Base-by-base conservation (phyloP, 108 stramenopile genomes). In the Parietichytrium sp. region DNA sequence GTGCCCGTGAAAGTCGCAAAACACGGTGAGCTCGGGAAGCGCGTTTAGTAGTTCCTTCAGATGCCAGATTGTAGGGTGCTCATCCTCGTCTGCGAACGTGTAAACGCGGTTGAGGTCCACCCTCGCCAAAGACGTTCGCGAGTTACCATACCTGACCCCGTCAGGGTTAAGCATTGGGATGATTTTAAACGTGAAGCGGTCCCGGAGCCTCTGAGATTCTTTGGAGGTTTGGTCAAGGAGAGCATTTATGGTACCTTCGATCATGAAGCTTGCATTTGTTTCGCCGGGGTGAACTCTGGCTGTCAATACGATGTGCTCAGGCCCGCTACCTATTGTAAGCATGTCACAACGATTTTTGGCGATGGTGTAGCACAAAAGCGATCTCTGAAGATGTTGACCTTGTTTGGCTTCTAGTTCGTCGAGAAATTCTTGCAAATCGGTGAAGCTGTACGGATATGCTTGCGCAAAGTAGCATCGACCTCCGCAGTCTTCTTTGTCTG, bases 121-220 rank as follows among this genome's bases (percentile, higher is more conserved):
- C 12, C 88, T 90, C 12, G 88, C 81, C 13, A 90, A 50, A 8
- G 83, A 87, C 77, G 84, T 83, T 25, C 90, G 86, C 30, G 88
- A 87, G 83, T 91, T 91, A 23, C 90, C 90, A 42, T 85, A 47
- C 45, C 90, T 83, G 12, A 91, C 90, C 26, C 90, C 90, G 47
- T 91, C 90, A 3, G 89, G 89, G 51, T 91, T 91, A 27, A 91
- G 84, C 89, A 91, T 91, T 16, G 90, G 90, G 8, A 88, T 83
- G 15, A 91, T 51, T 33, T 85, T 88, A 79, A 91, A 89, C 23
- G 90, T 54, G 49, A 89, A 88, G 30, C 52, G 29, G 6, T 80
- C 49, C 27, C 90, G 81, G 47, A 91, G 52, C n/a, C n/a, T n/a
- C n/a, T n/a, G n/a, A n/a, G n/a, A n/a, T n/a, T n/a, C n/a, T n/a